Evolutionary conservation across 192 early-diverging fungal genomes (phyloP).

Genomic region (Coemansia asiatica): DNA sequence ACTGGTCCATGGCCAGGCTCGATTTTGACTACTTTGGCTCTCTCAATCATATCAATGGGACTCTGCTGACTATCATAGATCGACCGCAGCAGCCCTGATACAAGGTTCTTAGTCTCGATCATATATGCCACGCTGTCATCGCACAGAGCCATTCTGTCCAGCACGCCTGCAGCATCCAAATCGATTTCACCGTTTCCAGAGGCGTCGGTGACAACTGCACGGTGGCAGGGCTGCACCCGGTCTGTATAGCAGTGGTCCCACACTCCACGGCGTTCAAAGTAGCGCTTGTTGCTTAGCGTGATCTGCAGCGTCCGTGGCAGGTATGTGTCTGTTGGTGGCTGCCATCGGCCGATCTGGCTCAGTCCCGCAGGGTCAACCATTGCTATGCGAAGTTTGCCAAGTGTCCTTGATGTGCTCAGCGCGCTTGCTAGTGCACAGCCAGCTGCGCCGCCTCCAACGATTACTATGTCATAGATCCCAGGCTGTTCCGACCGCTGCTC

Average conservation of each 20-base stretch:
- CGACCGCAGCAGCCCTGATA: conserved; percentile 64
- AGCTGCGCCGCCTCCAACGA: conserved; percentile 89
- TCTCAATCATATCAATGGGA: conserved; percentile 67
- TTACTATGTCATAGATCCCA: conserved; percentile 74
- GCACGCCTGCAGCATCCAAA: conserved; percentile 6
- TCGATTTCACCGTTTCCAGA: conserved; percentile 24
- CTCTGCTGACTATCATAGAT: conserved; percentile 37
- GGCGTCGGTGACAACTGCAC: conserved; percentile 49
- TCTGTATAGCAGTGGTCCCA: conserved; percentile 63
- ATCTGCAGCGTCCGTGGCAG: conserved; percentile 84
- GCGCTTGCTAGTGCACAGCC: conserved; percentile 83
- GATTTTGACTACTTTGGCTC: conserved; percentile 66
- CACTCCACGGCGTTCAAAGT: conserved; percentile 59
- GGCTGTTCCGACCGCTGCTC: background rate
- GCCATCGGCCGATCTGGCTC: conserved; percentile 57
- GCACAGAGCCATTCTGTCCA: background rate
- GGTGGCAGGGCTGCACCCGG: conserved; percentile 61
- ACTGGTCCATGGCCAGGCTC: conserved; percentile 26
- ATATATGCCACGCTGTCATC: conserved; percentile 71
- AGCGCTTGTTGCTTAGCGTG: conserved; percentile 60
- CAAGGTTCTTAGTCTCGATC: conserved; percentile 84
- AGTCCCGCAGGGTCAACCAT: conserved; percentile 81
- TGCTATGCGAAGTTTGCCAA: conserved; percentile 59
- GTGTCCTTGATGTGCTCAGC: conserved; percentile 40
- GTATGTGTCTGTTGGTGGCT: conserved; percentile 57